Percentiles rank a stretch among this genome's conserved stretches.
phyloP scores from a whole-genome alignment of 2,329 filamentous ascomycete species.

The Coniochaeta prunicola region DNA sequence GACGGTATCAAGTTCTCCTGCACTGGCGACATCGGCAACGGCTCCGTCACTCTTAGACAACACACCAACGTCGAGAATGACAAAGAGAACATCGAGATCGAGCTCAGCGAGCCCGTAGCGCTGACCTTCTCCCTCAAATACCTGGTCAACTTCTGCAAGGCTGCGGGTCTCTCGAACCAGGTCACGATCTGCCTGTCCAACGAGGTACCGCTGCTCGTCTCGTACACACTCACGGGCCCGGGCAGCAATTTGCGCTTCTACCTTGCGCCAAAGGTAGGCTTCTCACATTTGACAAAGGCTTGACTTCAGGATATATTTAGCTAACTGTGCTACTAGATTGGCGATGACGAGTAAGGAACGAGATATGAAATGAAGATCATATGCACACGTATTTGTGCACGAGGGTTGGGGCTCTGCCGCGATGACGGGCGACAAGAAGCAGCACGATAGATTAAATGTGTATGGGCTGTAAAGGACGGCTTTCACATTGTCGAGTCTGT shows the following conservation, averaged over 20 bases:
- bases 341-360: conserved; percentile 27
- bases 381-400: not conserved
- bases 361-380: not conserved
- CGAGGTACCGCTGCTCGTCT: conserved; percentile 92
- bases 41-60: conserved; percentile 83
- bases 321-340: conserved; percentile 22
- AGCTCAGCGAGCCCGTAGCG: conserved; percentile 84
- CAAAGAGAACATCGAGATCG: conserved; percentile 77
- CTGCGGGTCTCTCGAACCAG: conserved; percentile 68
- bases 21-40: conserved; percentile 92
- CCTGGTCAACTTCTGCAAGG: conserved; percentile 99
- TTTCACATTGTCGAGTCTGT: not conserved
- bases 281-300: not conserved
- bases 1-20: conserved; percentile 95
- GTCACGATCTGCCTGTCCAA: conserved; percentile 94
- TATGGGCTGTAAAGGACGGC: not conserved
- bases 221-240: conserved; percentile 59
- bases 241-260: conserved; percentile 80
- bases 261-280: conserved; percentile 86
- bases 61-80: conserved; percentile 88
- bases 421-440: not conserved
- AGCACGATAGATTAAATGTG: not conserved
- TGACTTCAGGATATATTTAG: not conserved
- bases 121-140: conserved; percentile 99
- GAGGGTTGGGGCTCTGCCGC: conserved; percentile 7